Evolutionary conservation across 2,329 filamentous ascomycete species (phyloP).

Genomic region (Trichoderma koningiopsis): DNA sequence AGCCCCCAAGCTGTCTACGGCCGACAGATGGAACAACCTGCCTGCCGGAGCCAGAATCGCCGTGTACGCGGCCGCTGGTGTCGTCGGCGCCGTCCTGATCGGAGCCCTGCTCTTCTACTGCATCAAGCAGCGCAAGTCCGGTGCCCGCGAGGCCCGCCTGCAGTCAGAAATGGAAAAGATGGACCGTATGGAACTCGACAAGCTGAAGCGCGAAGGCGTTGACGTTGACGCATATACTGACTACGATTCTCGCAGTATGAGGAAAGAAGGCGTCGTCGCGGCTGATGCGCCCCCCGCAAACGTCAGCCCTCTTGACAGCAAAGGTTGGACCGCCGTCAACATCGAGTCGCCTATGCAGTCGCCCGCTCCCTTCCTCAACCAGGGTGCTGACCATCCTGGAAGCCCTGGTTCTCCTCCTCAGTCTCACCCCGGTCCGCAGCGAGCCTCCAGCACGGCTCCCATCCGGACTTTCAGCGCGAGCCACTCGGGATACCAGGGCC

Average conservation of each 20-base stretch:
- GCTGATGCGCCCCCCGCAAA: constrained; percentile 28
- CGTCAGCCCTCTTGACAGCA: constrained; percentile 27
- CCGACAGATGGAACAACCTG: constrained; percentile 58
- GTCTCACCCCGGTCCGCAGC: constrained; percentile 18
- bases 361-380: constrained; percentile 21
- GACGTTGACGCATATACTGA: constrained; percentile 50
- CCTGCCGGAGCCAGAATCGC: constrained; percentile 53
- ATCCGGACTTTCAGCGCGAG: constrained; percentile 28
- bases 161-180: constrained; percentile 48
- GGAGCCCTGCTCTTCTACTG: constrained; percentile 54
- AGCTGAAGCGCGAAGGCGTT: constrained; percentile 50
- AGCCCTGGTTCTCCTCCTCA: constrained; percentile 15
- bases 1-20: constrained; percentile 46
- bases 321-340: constrained; percentile 25
- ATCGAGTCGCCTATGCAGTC: constrained; percentile 22
- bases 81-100: constrained; percentile 47
- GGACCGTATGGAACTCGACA: constrained; percentile 55
- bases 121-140: constrained; percentile 56
- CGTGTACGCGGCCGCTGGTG: constrained; percentile 53
- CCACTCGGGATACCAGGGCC: constrained; percentile 24
- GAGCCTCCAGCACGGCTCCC: constrained; percentile 28
- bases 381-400: constrained; percentile 18
- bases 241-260: constrained; percentile 28
- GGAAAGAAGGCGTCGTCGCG: constrained; percentile 24
- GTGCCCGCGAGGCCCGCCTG: constrained; percentile 52